Conservation (phyloP, 2,329 filamentous ascomycete genomes). For the Phyllosticta citriasiana region DNA sequence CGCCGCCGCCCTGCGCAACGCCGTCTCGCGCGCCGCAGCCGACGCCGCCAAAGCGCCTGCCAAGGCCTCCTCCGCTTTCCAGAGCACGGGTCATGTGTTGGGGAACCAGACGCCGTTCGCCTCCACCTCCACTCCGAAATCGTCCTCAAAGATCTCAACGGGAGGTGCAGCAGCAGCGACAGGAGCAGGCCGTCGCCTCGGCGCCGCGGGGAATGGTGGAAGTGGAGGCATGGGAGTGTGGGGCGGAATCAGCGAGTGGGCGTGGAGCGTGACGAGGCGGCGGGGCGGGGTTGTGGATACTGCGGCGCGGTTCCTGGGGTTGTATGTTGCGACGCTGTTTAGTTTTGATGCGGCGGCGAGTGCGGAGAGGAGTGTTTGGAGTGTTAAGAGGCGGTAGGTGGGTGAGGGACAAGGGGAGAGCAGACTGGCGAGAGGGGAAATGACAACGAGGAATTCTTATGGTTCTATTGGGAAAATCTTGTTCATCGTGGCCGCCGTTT, state of each 20-base stretch:
- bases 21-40: constrained; percentile 34
- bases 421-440: background rate
- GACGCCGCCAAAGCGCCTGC: constrained; percentile 29
- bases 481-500: too few species aligned
- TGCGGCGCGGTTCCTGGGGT: constrained; percentile 35
- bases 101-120: constrained; percentile 14
- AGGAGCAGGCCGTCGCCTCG: constrained; percentile 14
- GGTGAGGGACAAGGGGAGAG: too few species aligned
- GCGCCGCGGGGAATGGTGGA: constrained; percentile 17
- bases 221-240: constrained; percentile 14
- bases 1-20: constrained; percentile 37
- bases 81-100: constrained; percentile 34
- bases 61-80: constrained; percentile 25
- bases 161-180: too few species aligned
- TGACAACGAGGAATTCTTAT: background rate
- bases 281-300: constrained; percentile 29
- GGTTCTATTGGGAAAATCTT: too few species aligned
- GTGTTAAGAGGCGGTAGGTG: constrained; percentile 19
- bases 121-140: background rate
- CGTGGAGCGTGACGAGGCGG: constrained; percentile 18
- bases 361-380: constrained; percentile 36
- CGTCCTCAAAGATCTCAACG: background rate
- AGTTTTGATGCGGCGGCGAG: constrained; percentile 34
- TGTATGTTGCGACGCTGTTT: constrained; percentile 38
- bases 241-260: constrained; percentile 14